Base-by-base conservation (phyloP, 2,329 filamentous ascomycete genomes). In the Bipolaris sorokiniana region DNA sequence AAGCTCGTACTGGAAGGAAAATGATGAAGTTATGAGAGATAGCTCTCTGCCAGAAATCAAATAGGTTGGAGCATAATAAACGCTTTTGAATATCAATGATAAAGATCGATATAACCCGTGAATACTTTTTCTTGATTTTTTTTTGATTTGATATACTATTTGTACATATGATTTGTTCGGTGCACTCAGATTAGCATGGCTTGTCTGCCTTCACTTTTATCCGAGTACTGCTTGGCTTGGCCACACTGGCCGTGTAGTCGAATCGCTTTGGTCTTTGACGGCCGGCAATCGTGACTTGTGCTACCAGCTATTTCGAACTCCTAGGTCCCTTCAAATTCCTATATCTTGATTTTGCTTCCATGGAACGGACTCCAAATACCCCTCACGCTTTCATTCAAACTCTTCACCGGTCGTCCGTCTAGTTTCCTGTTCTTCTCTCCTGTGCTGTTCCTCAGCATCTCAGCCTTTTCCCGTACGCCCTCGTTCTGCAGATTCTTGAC, bases 401-500 rank as follows among this genome's bases (percentile, higher is more conserved):
- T 87, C 64, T 78, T 81, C 31, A 88, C 85, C 2, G 84, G 84
- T 77, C 84, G 86, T 68, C 80, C 83, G 51, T 60, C 54, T 47
- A 83, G 78, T 61, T 78, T 80, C 78, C 80, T 84, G 70, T 90
- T 77, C 82, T 90, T 91, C 78, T 91, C 89, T 57, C 91, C 91
- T 66, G 84, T 92, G 20, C 89, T 86, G 74, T 92, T 87, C 58
- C 90, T 83, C 68, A 95, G 75, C 59, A 92, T 76, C 74, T 90
- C 84, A 0, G 84, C 88, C 82, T 97, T 97, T 73, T 91, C 83
- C 53, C 93, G 75, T 36, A 99, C 89, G 76, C 96, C 89, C 58
- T 89, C 85, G 28, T 88, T 86, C 67, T 92, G 88, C 73, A 97
- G 78, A 70, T 97, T 98, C 67, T 90, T 86, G 55, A 98, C 92